Base-by-base conservation (phyloP, 164 flowering plant species). In the Malania oleifera region DNA sequence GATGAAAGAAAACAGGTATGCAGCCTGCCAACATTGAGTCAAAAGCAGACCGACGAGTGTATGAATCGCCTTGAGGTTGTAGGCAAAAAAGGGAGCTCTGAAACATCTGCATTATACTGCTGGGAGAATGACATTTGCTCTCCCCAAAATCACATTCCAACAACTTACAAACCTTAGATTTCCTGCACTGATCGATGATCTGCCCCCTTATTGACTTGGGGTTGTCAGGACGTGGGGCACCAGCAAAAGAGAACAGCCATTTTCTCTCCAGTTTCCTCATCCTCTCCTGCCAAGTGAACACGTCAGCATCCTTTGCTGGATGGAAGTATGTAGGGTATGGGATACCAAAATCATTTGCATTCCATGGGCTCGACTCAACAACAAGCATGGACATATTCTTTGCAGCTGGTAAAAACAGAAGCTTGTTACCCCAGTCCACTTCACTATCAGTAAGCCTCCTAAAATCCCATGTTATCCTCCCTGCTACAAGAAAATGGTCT, bases 291-390 rank as follows among this genome's bases (percentile, higher is more conserved):
- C 98, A 92, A 23, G 11, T 41, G 38, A 84, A 73, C 39, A 89
- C 96, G 27, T 92, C 93, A 15, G 71, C 73, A 67, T 92, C 96
- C 71, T 77, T 84, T 19, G 89, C 87, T 0, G 98, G 98, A 68
- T 92, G 98, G 68, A 92, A 92, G 71, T 92, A 92, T 1, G 98
- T 89, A 8, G 98, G 98, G 60, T 89, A 92, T 8, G 98, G 98
- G 45, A 92, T 87, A 5, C 75, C 98, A 59, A 81, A 92, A 71
- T 92, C 98, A 67, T 92, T 92, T 0, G 80, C 78, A 71, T 85
- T 81, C 98, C 96, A 89, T 1, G 98, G 95, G 68, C 98, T 91
- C 0, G 98, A 83, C 64, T 91, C 98, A 23, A 89, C 89, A 40
- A 84, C 89, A 48, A 91, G 80, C 91, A 89, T 89, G 7, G 96